Conservation (phyloP, 768 basidiomycete species). For the Gyrodon lividus region DNA sequence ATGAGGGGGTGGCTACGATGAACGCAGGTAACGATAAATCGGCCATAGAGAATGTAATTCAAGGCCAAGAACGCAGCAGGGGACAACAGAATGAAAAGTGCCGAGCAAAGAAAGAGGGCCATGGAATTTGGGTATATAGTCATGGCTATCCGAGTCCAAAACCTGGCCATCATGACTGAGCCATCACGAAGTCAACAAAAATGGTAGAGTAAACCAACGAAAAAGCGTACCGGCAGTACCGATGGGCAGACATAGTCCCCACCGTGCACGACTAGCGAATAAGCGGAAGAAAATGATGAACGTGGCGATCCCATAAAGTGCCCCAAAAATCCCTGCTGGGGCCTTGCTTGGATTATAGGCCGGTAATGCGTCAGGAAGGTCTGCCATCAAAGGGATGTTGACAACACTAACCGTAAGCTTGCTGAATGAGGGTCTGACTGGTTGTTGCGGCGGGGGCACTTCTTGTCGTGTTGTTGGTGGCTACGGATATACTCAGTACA, state of each 20-base stretch:
- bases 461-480: slow-evolving; percentile 1
- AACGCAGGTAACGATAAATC: slow-evolving; percentile 20
- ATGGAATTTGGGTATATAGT: slow-evolving; percentile 20
- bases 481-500: slow-evolving; percentile 1
- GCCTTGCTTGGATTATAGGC: slow-evolving; percentile 26
- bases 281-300: slow-evolving; percentile 18
- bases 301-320: slow-evolving; percentile 17
- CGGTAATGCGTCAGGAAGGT: neutral
- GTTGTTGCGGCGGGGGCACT: too few relatives aligned
- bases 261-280: slow-evolving; percentile 24
- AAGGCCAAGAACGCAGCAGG: slow-evolving; percentile 34
- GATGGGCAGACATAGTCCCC: slow-evolving; percentile 33
- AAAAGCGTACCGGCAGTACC: slow-evolving; percentile 22
- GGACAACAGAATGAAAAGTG: slow-evolving; percentile 23
- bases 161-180: slow-evolving; percentile 22
- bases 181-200: neutral
- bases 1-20: slow-evolving; percentile 21
- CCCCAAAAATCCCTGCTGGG: slow-evolving; percentile 22
- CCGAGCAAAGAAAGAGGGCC: slow-evolving; percentile 14
- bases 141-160: slow-evolving; percentile 19
- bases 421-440: slow-evolving; percentile 10
- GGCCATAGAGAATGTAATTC: slow-evolving; percentile 34
- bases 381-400: neutral
- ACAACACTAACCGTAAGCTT: neutral
- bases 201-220: neutral